Conservation (phyloP, 805 yeast species). For the Saccharomycopsis microspora region DNA sequence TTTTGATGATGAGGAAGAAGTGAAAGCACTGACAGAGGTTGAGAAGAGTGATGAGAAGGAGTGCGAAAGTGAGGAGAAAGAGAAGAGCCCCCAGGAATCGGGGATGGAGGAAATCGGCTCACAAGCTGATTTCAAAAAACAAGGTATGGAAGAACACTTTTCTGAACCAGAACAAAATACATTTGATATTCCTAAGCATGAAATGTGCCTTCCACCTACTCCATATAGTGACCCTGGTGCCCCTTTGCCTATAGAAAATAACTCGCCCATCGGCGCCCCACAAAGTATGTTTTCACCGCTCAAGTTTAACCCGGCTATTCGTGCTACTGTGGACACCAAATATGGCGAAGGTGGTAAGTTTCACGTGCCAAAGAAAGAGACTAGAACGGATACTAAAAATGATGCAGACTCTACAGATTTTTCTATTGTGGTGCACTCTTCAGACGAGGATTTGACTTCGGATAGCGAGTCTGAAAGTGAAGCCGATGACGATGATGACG, state of each 20-base stretch:
- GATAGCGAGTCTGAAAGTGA: constrained; percentile 15
- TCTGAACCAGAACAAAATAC: constrained; percentile 34
- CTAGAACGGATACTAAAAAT: not conserved
- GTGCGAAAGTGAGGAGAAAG: not conserved
- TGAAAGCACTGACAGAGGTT: not conserved
- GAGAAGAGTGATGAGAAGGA: not conserved
- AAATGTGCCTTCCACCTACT: constrained; percentile 41
- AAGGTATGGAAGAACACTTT: constrained; percentile 26
- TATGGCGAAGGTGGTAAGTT: constrained; percentile 88
- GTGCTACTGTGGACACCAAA: constrained; percentile 69
- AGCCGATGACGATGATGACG: constrained; percentile 18
- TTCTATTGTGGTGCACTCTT: constrained; percentile 18
- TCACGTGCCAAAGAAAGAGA: constrained; percentile 34
- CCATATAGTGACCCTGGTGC: constrained; percentile 71
- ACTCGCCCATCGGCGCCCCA: not conserved
- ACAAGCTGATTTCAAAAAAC: not conserved
- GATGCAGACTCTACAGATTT: constrained; percentile 15
- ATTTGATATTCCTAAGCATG: constrained; percentile 46
- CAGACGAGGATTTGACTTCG: constrained; percentile 19
- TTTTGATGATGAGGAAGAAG: constrained; percentile 16
- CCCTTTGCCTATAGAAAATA: constrained; percentile 52
- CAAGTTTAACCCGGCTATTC: constrained; percentile 69
- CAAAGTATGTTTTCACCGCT: constrained; percentile 71
- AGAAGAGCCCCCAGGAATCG: not conserved
- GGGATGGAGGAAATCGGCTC: not conserved